Evolutionary conservation across 129 eudicot genomes (phyloP).

Genomic region (Saussurea involucrata): DNA sequence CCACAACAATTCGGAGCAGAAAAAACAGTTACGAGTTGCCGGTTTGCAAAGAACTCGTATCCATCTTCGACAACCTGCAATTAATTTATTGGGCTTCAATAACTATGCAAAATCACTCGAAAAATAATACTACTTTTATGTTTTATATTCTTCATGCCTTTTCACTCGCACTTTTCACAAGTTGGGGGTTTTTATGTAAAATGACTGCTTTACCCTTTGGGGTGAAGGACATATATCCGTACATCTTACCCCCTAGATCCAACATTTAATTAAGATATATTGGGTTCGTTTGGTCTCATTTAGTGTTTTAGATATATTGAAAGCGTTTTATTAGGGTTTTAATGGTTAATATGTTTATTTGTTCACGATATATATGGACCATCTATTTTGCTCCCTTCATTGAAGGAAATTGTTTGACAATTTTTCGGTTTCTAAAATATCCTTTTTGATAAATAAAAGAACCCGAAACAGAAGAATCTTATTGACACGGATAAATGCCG

Average conservation of each 20-base stretch:
- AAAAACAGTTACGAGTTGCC: conserved; percentile 47
- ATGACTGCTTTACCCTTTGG: neutral
- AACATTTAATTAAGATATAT: neutral
- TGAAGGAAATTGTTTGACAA: too few relatives aligned
- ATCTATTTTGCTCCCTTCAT: too few relatives aligned
- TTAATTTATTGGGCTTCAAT: neutral
- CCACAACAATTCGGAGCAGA: conserved; percentile 53
- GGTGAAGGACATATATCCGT: neutral
- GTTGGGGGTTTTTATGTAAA: neutral
- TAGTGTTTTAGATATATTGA: neutral
- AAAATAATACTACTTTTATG: neutral
- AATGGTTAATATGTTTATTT: neutral
- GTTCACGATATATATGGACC: neutral
- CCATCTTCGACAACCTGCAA: conserved; percentile 53
- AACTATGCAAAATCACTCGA: neutral
- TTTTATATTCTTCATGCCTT: too few relatives aligned
- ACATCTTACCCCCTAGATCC: neutral
- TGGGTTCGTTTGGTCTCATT: neutral
- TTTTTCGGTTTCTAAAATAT: too few relatives aligned
- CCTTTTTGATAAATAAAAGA: too few relatives aligned
- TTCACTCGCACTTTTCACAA: too few relatives aligned
- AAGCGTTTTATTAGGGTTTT: neutral
- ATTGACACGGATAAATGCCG: too few relatives aligned
- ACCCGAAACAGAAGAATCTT: too few relatives aligned
- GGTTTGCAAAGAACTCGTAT: conserved; percentile 47